These are phyloP conservation scores for Russula ochroleuca DNA, from an alignment of 768 basidiomycete genomes.

Conservation along the genomic window DNA sequence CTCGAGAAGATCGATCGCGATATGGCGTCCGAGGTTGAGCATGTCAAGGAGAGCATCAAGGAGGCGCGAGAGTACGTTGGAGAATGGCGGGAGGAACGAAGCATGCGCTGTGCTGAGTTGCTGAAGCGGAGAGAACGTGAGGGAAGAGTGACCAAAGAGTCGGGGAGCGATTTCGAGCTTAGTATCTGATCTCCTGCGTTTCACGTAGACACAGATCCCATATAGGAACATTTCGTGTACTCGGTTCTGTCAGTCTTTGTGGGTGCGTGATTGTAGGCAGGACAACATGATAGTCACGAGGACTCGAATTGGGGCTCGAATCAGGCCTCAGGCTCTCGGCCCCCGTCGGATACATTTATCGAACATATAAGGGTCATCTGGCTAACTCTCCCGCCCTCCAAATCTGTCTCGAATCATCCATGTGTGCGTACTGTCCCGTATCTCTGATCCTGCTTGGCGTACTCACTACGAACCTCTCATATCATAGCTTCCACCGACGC, in stretches of 20 bases:
- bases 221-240: not conserved
- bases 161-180: constrained; percentile 19
- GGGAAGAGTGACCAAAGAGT: constrained; percentile 14
- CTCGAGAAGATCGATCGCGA: constrained; percentile 26
- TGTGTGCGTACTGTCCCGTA: constrained; percentile 16
- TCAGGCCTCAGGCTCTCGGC: not conserved
- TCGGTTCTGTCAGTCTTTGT: not conserved
- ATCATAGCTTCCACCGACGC: constrained; percentile 18
- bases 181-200: constrained; percentile 1
- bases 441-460: not conserved
- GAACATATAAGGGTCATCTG: constrained; percentile 17
- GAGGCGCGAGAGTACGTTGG: constrained; percentile 21
- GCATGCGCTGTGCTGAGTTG: constrained; percentile 5
- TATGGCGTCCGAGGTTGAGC: constrained; percentile 23
- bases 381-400: not conserved
- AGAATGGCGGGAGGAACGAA: constrained; percentile 25
- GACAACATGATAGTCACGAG: constrained; percentile 1
- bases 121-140: constrained; percentile 14
- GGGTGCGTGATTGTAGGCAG: not conserved
- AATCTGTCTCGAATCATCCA: constrained; percentile 1
- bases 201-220: not conserved
- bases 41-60: constrained; percentile 24
- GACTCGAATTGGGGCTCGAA: no score
- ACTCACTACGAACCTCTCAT: not conserved
- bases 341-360: not conserved